Evolutionary conservation across 2,329 filamentous ascomycete species (phyloP), one percentile per base, ranked within the genome.

Genomic region (Nothophaeocryptopus gaeumannii): DNA sequence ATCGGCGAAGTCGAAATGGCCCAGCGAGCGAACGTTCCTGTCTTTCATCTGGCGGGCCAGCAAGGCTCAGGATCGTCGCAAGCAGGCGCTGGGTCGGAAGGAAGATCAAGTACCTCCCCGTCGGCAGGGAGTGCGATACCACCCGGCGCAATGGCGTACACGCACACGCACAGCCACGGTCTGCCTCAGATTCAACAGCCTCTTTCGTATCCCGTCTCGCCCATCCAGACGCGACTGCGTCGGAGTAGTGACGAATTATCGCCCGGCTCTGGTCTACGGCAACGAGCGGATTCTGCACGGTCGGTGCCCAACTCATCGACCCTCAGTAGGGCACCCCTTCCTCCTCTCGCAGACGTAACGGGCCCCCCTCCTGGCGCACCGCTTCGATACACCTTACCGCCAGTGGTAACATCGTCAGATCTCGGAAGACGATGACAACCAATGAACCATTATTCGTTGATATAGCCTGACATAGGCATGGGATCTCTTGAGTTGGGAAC

Each of bases 1-100:
- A 78, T 99, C 47, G 92, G 92, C 55, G 89, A 96, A 68, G 78
- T 84, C 61, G 93, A 97, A 63, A 97, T 99, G 89, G 91, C 91
- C 40, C 82, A 87, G 54, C 85, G 92, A 51, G 92, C 92, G 36
- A 93, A 93, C 38, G 89, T 93, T 33, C 85, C 88, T 7, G 89
- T 92, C 1, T 96, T 96, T 70, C 78, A 84, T 63, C 75, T 75
- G 31, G 66, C 66, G 30, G 65, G 63, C 16, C 61, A 65, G 45
- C 56, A 57, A 45, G 57, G 57, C 34, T 39, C 58, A 10, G 45
- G 44, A 5, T 45, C 60, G 10, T 46, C 55, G 12, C 56, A 59
- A 46, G 37, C 53, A 26, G 57, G 54, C 16, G 45, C 51, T 26
- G 55, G 52, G 13, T 54, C 54, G 13, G 60, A 58, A 31, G 51